phyloP scores from a whole-genome alignment of 345 rosid genomes.

The Populus euphratica region DNA sequence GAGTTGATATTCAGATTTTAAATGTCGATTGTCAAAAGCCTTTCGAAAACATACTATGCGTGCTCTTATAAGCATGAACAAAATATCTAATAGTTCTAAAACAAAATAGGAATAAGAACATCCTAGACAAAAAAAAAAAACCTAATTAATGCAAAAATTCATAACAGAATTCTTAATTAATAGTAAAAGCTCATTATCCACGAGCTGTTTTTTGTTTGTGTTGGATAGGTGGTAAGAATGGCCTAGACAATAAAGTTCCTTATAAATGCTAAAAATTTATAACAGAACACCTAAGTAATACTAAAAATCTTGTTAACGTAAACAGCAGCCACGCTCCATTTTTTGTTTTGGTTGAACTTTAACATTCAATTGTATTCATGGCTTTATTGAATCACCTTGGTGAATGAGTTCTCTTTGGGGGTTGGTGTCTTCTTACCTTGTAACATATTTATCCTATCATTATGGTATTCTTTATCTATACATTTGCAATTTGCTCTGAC shows the following conservation, averaged over 20 bases:
- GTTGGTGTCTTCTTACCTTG: neutral
- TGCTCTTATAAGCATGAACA: neutral
- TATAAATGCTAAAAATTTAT: neutral
- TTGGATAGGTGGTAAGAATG: neutral
- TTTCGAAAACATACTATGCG: neutral
- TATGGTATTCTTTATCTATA: slow-evolving; percentile 8
- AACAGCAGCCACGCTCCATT: neutral
- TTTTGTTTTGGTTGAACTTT: neutral
- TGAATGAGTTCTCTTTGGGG: neutral
- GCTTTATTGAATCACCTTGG: neutral
- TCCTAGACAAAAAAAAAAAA: neutral
- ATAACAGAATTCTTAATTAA: neutral
- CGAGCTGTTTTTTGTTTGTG: neutral
- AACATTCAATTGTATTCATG: neutral
- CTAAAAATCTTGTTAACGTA: neutral
- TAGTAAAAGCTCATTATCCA: neutral
- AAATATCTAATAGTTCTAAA: neutral
- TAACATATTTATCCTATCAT: neutral
- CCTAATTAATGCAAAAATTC: neutral
- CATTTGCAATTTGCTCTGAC: slow-evolving; percentile 21
- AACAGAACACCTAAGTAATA: neutral
- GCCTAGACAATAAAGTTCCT: neutral
- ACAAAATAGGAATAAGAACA: neutral
- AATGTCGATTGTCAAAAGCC: neutral
- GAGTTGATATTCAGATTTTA: neutral